Evolutionary conservation across 495 filamentous ascomycete species (phyloP).

Genomic region (Neurospora sp.): DNA sequence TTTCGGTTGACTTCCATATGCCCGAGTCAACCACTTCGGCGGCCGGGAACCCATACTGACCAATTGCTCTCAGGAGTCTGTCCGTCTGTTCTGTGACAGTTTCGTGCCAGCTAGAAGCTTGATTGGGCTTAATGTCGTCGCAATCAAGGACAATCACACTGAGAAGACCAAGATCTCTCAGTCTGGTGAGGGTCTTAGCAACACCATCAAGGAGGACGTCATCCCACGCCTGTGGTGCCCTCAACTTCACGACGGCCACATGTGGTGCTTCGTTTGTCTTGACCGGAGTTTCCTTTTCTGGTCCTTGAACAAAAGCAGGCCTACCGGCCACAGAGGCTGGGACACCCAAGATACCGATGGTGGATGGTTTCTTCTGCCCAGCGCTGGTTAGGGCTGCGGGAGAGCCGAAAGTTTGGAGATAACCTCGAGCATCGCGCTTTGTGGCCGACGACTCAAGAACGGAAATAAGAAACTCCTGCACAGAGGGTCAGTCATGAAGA

Average conservation of each 20-base stretch:
- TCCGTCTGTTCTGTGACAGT: conserved; percentile 54
- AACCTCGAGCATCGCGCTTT: conserved; percentile 81
- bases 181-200: conserved; percentile 72
- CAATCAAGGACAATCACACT: conserved; percentile 77
- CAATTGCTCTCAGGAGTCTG: conserved; percentile 64
- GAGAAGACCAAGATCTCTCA: conserved; percentile 68
- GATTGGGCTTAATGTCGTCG: conserved; percentile 31
- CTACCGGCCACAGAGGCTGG: conserved; percentile 21
- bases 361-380: conserved; percentile 3
- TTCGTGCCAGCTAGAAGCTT: conserved; percentile 21
- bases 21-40: conserved; percentile 61
- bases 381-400: background rate
- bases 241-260: conserved; percentile 78
- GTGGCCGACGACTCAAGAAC: conserved; percentile 77
- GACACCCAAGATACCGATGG: conserved; percentile 20
- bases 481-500: conserved; percentile 6
- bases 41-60: conserved; percentile 50
- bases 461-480: conserved; percentile 71
- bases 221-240: conserved; percentile 57
- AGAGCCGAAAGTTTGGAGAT: conserved; percentile 68
- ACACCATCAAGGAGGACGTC: conserved; percentile 62
- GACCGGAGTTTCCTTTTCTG: conserved; percentile 16
- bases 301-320: conserved; percentile 26
- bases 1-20: conserved; percentile 25
- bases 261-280: conserved; percentile 48